A percentile compares a stretch with the other conserved stretches of the same genome.
Evolutionary conservation across 2,329 filamentous ascomycete genomes (phyloP).

Genomic region (Aspergillus caelatus): DNA sequence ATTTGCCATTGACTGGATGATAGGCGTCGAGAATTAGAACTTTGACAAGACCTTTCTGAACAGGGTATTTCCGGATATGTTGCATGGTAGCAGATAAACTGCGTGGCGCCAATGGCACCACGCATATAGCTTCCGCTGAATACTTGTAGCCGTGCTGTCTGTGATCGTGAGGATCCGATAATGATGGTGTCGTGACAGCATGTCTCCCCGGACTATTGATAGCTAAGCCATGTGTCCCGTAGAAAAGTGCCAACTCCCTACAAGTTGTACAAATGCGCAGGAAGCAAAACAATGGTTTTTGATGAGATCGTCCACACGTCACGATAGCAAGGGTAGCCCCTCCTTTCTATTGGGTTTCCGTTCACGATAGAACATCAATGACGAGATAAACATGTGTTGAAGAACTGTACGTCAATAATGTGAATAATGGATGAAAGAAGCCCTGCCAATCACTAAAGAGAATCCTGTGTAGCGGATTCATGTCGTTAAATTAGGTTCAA

Average conservation of each 20-base stretch:
- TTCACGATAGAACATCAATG: background rate
- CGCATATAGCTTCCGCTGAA: conserved; percentile 1
- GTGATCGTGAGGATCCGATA: background rate
- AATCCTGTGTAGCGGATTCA: background rate
- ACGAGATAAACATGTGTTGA: background rate
- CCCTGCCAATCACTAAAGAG: background rate
- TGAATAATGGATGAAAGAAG: background rate
- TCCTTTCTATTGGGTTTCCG: background rate
- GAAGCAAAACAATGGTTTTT: background rate
- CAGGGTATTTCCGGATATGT: background rate
- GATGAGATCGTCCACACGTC: background rate
- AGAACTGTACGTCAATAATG: background rate
- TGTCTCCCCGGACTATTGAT: background rate
- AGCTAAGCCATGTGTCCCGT: background rate
- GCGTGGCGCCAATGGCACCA: conserved; percentile 12
- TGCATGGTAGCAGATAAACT: conserved; percentile 1
- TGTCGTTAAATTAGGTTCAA: background rate
- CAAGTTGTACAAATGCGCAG: background rate
- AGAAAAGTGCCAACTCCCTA: background rate
- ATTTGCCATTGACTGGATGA: conserved; percentile 3
- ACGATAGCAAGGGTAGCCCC: background rate
- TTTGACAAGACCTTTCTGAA: background rate
- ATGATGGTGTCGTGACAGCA: background rate
- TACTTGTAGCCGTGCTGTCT: background rate
- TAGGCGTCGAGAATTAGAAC: conserved; percentile 6